These are phyloP conservation scores for Microdochium trichocladiopsis DNA, from an alignment of 2,329 filamentous ascomycete species.

Conservation along the genomic window DNA sequence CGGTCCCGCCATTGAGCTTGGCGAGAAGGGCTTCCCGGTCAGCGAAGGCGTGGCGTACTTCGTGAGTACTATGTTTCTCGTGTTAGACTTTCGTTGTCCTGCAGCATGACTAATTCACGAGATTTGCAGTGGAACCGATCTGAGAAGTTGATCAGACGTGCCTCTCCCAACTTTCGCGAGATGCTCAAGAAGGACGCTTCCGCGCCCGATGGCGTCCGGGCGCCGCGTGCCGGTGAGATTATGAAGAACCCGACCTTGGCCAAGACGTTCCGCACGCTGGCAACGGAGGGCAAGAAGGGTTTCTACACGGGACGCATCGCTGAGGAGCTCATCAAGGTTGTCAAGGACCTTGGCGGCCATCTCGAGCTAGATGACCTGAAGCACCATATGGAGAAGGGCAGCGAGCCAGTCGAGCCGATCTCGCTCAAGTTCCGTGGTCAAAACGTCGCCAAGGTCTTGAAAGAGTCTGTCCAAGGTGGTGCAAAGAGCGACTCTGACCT, in stretches of 20 bases:
- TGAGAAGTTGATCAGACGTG: constrained; percentile 57
- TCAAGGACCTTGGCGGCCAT: constrained; percentile 68
- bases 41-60: constrained; percentile 66
- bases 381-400: constrained; percentile 61
- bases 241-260: constrained; percentile 81
- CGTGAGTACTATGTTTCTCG: constrained; percentile 51
- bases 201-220: constrained; percentile 62
- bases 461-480: constrained; percentile 24
- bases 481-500: constrained; percentile 30
- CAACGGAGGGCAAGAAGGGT: constrained; percentile 74
- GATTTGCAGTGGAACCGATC: constrained; percentile 62
- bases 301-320: constrained; percentile 87
- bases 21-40: constrained; percentile 84
- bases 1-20: constrained; percentile 74
- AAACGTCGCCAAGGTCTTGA: constrained; percentile 22
- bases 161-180: constrained; percentile 81
- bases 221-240: constrained; percentile 75
- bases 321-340: constrained; percentile 71
- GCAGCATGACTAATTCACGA: too few species aligned
- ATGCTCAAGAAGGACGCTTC: constrained; percentile 74
- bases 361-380: constrained; percentile 74
- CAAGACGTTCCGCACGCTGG: constrained; percentile 73
- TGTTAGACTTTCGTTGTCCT: too few species aligned
- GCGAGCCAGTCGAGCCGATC: constrained; percentile 78
- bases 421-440: constrained; percentile 72